Evolutionary conservation across 1,284 basidiomycete species (phyloP).

Genomic region (Ceratobasidium sp.): DNA sequence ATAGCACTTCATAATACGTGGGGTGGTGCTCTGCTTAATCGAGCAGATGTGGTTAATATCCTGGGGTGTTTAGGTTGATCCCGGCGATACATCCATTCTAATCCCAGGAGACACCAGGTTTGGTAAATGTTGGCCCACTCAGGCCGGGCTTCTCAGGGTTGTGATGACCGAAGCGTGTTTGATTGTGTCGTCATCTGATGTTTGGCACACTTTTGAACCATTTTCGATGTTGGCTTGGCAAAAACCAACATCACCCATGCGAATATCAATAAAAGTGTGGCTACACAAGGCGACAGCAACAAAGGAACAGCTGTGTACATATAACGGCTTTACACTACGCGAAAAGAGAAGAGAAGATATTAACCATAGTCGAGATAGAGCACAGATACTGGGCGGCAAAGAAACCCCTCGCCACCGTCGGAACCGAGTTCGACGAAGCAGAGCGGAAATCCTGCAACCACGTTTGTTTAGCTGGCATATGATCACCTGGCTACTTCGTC

Average conservation of each 20-base stretch:
- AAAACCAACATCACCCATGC: slow-evolving; percentile 24
- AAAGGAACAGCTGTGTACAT: slow-evolving; percentile 30
- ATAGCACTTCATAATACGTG: no score
- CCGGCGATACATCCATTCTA: no score
- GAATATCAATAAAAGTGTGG: slow-evolving; percentile 33
- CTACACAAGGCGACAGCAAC: slow-evolving; percentile 33
- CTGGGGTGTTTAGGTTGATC: no score
- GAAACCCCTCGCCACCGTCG: neutral
- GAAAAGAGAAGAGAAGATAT: slow-evolving; percentile 24
- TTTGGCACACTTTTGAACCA: neutral
- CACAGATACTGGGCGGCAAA: neutral
- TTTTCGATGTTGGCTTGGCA: neutral
- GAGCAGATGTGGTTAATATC: no score
- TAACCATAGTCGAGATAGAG: slow-evolving; percentile 26
- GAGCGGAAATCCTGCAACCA: neutral
- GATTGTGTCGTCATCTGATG: neutral
- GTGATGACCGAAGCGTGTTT: neutral
- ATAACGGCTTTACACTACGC: slow-evolving; percentile 38
- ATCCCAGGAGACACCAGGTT: no score
- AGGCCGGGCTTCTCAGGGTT: neutral
- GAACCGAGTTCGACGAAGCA: neutral
- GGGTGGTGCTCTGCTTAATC: no score
- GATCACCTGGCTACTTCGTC: slow-evolving; percentile 21
- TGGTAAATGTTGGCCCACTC: no score
- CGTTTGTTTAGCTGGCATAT: neutral